Conservation (phyloP, 768 basidiomycete species). For the Crucibulum laeve region DNA sequence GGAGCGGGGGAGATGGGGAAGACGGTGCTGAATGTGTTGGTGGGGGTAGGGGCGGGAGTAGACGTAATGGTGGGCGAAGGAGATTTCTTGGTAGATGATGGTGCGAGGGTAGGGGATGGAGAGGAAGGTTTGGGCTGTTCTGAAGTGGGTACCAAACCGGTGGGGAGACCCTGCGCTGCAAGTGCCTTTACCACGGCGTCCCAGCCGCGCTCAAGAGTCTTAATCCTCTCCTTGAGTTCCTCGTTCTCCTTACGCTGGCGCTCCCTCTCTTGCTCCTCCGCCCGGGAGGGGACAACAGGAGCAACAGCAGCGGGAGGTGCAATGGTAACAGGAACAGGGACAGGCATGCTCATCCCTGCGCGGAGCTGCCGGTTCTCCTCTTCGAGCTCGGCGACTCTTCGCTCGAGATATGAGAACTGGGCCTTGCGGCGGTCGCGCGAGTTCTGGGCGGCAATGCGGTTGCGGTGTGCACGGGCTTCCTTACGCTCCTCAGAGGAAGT, state of each 20-base stretch:
- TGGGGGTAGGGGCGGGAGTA: conserved; percentile 23
- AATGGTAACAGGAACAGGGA: conserved; percentile 18
- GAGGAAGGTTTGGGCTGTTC: conserved; percentile 16
- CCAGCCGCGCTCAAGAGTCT: conserved; percentile 77
- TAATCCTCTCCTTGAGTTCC: conserved; percentile 71
- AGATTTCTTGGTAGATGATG: conserved; percentile 18
- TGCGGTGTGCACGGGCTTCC: conserved; percentile 86
- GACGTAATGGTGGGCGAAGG: conserved; percentile 16
- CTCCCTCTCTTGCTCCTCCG: conserved; percentile 38
- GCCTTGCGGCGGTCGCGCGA: conserved; percentile 88
- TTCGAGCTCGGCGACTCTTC: conserved; percentile 67
- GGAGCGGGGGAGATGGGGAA: conserved; percentile 37
- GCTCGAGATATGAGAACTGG: conserved; percentile 68
- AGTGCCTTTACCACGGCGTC: conserved; percentile 76
- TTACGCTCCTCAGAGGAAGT: conserved; percentile 69
- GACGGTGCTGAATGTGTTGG: conserved; percentile 15
- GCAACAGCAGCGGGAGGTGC: conserved; percentile 22
- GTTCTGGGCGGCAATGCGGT: conserved; percentile 91
- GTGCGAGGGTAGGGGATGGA: conserved; percentile 16
- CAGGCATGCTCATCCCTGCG: conserved; percentile 36
- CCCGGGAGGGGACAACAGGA: conserved; percentile 13
- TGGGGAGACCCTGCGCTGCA: conserved; percentile 60
- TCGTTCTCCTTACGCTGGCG: conserved; percentile 66
- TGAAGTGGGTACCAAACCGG: conserved; percentile 35
- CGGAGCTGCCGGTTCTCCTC: conserved; percentile 79